Percentiles rank a stretch among this genome's conserved stretches.
phyloP scores from a whole-genome alignment of 805 yeast genomes.

The Cyberlindnera nakhonratchasimensis region DNA sequence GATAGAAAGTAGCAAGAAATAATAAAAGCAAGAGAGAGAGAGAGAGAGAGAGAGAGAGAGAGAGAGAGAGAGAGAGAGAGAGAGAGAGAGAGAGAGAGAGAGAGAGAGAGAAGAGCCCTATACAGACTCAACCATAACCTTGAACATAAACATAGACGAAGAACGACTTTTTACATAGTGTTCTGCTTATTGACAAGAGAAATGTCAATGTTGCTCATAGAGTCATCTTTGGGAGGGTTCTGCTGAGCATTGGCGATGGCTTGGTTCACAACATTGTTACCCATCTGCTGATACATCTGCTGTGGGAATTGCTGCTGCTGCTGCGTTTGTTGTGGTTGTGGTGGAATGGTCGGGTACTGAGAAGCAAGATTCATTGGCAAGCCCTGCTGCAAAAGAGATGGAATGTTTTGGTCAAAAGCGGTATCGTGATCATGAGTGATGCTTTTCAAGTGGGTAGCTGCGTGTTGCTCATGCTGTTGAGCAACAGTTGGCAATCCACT shows the following conservation, averaged over 20 bases:
- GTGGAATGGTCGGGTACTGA: constrained; percentile 12
- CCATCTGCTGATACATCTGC: constrained; percentile 11
- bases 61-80: neutral
- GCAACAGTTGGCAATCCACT: constrained; percentile 8
- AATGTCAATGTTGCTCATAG: constrained; percentile 28
- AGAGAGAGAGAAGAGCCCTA: neutral
- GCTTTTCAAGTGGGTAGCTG: constrained; percentile 14
- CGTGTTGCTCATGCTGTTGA: constrained; percentile 13
- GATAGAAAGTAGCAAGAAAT: neutral
- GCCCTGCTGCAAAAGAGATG: constrained; percentile 24
- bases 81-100: neutral
- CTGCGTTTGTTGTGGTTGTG: constrained; percentile 12
- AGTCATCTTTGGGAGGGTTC: constrained; percentile 19
- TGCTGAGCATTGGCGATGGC: constrained; percentile 28
- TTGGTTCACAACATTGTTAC: constrained; percentile 23
- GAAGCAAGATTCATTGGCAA: constrained; percentile 9
- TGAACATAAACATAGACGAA: neutral
- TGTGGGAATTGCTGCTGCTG: constrained; percentile 9
- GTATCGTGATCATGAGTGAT: constrained; percentile 9
- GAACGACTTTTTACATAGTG: neutral
- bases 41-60: neutral
- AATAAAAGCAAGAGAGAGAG: neutral
- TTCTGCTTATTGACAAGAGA: constrained; percentile 27
- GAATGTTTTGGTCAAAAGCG: constrained; percentile 28
- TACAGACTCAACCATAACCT: neutral